phyloP scores from a whole-genome alignment of 1,284 basidiomycete genomes.

The Xerocomus amazonicus region DNA sequence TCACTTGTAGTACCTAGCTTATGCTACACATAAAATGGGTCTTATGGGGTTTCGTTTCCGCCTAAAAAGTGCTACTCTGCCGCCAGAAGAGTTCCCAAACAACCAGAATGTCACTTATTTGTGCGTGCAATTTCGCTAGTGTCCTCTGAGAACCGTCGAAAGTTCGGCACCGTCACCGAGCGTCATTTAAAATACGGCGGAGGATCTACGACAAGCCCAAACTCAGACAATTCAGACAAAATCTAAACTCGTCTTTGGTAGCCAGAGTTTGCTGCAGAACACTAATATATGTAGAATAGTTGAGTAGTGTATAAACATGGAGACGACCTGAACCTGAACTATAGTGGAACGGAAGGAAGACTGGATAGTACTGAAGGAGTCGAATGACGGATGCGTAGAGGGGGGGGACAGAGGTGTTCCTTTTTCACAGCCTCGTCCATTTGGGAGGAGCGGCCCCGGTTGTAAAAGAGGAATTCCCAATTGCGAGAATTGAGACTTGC shows the following conservation, averaged over 20 bases:
- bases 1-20: neutral
- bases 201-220: constrained; percentile 12
- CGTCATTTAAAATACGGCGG: constrained; percentile 30
- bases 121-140: constrained; percentile 27
- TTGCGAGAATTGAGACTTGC: neutral
- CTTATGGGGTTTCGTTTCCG: neutral
- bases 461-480: neutral
- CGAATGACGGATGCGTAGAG: constrained; percentile 18
- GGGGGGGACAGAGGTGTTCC: constrained; percentile 45
- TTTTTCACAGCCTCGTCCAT: constrained; percentile 22
- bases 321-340: constrained; percentile 41
- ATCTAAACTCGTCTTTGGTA: constrained; percentile 22
- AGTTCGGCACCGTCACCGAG: constrained; percentile 29
- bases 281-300: constrained; percentile 27
- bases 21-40: neutral
- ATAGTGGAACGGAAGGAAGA: constrained; percentile 42
- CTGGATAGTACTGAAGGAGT: constrained; percentile 17
- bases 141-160: constrained; percentile 40
- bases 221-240: neutral
- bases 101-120: constrained; percentile 36
- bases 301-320: constrained; percentile 8
- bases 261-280: constrained; percentile 4
- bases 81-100: constrained; percentile 35
- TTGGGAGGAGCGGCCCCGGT: neutral
- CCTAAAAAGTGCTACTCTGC: constrained; percentile 55